These are phyloP conservation scores for Solanum hybrid DNA, from an alignment of 305 asterid genomes.

Conservation along the genomic window DNA sequence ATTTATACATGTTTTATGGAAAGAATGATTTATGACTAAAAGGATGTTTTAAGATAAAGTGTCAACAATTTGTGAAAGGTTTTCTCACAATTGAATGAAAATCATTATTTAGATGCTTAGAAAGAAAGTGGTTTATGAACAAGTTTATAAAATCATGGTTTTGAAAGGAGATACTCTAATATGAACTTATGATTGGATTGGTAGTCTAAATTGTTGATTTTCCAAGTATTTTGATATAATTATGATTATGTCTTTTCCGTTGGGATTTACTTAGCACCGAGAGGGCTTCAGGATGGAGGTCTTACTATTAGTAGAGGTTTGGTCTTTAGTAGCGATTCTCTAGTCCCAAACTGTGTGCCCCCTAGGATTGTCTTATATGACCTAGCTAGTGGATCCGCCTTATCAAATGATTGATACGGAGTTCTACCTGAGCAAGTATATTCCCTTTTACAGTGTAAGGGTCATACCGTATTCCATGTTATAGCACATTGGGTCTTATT, in stretches of 20 bases:
- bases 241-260: background rate
- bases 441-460: background rate
- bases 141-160: background rate
- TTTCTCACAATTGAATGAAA: background rate
- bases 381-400: background rate
- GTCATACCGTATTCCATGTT: background rate
- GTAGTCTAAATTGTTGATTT: background rate
- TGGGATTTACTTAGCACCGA: background rate
- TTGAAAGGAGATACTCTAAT: background rate
- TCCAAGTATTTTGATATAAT: too few relatives aligned
- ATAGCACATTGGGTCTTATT: background rate
- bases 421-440: background rate
- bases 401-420: too few relatives aligned
- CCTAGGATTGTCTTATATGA: background rate
- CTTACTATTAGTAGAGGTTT: background rate
- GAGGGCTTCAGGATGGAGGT: background rate
- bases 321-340: background rate
- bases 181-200: background rate
- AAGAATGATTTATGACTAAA: background rate
- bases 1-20: background rate
- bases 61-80: background rate
- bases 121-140: background rate
- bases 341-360: background rate
- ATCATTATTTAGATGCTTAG: background rate
- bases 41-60: background rate